Base-by-base conservation (phyloP, 805 yeast species). In the Nakazawaea sp. region DNA sequence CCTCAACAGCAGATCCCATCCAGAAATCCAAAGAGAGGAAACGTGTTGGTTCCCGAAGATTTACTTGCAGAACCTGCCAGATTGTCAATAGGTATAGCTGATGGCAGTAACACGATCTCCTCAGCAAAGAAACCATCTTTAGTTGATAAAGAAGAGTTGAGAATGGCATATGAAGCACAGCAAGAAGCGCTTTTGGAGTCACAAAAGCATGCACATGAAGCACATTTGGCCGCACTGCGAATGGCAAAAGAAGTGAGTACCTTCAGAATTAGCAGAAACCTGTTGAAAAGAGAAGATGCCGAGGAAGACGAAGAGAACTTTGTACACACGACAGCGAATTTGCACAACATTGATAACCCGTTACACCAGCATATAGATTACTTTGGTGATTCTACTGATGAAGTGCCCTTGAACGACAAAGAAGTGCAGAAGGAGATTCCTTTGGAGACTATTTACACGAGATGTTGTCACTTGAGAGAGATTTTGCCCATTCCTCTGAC, bases 121-220 rank as follows among this genome's bases (percentile, higher is more conserved):
- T 33, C 50, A 18, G 40, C 55, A 20, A 54, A 51, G 27, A 55
- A 49, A 32, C 46, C 40, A 15, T 53, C 54, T 2, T 54, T 49
- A 35, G 61, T 56, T 42, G 58, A 70, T 27, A 70, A 68, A 27
- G 64, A 64, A 26, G 78, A 78, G 36, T 56, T 81, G 35, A 62
- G 61, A 32, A 43, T 66, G 27, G 88, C 88, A 0, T 48, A 73
- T n/a, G 83, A 77, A 18, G 66, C 74, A 15, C 83, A 79, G 43
- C 66, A 58, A 27, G 52, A 62, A 34, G 75, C 81, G 1, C 47
- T 71, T 15, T 54, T 68, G 18, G 88, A 81, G 50, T 75, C 89
- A 1, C 75, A 71, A 21, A 77, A 72, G 43, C 90, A 81, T 58
- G 86, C 87, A 2, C 71, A 74, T 35, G 90, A 82, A 50, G 90